These are phyloP conservation scores for Bidens hawaiensis DNA, from an alignment of 140 eudicot species.

Conservation along the genomic window DNA sequence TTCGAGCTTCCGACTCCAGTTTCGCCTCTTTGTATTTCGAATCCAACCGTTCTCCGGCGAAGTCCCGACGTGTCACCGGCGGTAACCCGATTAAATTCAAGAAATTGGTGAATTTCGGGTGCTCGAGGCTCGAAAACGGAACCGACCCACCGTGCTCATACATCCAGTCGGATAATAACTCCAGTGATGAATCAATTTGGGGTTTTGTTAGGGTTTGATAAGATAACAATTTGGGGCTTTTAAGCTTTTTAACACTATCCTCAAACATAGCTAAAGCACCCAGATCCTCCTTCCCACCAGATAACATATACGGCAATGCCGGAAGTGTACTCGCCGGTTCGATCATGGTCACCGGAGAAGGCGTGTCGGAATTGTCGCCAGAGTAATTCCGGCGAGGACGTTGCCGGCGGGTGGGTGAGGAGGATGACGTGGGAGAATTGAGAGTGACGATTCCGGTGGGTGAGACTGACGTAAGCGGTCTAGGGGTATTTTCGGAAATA, in stretches of 20 bases:
- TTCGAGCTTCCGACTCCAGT: constrained; percentile 59
- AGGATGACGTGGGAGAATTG: constrained; percentile 31
- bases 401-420: constrained; percentile 41
- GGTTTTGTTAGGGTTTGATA: constrained; percentile 49
- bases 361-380: constrained; percentile 42
- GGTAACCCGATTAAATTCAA: constrained; percentile 69
- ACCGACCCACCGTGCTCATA: constrained; percentile 75
- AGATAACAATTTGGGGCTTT: constrained; percentile 64
- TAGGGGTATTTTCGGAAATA: constrained; percentile 25
- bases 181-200: constrained; percentile 62
- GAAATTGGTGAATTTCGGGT: constrained; percentile 66
- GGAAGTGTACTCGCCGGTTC: constrained; percentile 39
- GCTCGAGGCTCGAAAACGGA: constrained; percentile 68
- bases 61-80: constrained; percentile 35
- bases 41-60: constrained; percentile 62
- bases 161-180: constrained; percentile 73
- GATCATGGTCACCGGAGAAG: constrained; percentile 44
- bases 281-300: constrained; percentile 83
- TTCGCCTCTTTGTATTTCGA: constrained; percentile 51
- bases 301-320: constrained; percentile 30
- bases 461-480: constrained; percentile 50
- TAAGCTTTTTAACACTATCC: constrained; percentile 75
- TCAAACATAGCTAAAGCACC: constrained; percentile 78
- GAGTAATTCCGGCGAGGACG: constrained; percentile 22
- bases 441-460: constrained; percentile 30